phyloP scores from a whole-genome alignment of 129 eudicot genomes.

The Arctium minus region DNA sequence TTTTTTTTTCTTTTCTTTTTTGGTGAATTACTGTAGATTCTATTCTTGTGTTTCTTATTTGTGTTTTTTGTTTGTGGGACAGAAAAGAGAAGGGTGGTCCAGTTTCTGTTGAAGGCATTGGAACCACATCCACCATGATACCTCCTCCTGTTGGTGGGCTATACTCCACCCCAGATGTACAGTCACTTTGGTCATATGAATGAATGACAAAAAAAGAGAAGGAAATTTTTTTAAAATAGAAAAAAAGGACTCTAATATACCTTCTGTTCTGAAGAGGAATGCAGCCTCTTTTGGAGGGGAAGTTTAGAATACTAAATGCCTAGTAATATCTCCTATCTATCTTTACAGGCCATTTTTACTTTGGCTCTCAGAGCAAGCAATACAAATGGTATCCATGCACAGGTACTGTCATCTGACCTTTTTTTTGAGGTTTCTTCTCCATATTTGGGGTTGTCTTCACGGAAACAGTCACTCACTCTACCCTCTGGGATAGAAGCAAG shows the following conservation, averaged over 20 bases:
- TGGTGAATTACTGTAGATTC: not conserved
- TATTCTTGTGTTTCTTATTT: not conserved
- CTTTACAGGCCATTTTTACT: constrained; percentile 46
- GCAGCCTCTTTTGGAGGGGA: constrained; percentile 50
- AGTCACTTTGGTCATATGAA: constrained; percentile 78
- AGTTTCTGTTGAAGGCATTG: constrained; percentile 48
- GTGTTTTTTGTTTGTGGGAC: constrained; percentile 1
- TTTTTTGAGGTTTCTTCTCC: not conserved
- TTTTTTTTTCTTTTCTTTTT: not conserved
- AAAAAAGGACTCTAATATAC: constrained; percentile 30
- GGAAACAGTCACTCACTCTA: not conserved
- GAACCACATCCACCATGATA: constrained; percentile 37
- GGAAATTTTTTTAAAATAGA: constrained; percentile 2
- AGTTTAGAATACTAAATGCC: constrained; percentile 42
- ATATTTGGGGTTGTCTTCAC: not conserved
- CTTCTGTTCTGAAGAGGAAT: constrained; percentile 41
- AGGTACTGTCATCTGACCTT: not conserved
- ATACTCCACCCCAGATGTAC: constrained; percentile 73
- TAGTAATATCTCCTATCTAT: constrained; percentile 35
- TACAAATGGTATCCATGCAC: constrained; percentile 21
- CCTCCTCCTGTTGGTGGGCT: constrained; percentile 51
- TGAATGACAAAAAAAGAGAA: constrained; percentile 27
- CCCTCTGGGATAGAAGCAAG: not conserved
- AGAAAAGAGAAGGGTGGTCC: constrained; percentile 54
- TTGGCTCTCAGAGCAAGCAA: constrained; percentile 24